These are phyloP conservation scores for Corynascus novoguineensis DNA, from an alignment of 495 filamentous ascomycete species.

Conservation along the genomic window DNA sequence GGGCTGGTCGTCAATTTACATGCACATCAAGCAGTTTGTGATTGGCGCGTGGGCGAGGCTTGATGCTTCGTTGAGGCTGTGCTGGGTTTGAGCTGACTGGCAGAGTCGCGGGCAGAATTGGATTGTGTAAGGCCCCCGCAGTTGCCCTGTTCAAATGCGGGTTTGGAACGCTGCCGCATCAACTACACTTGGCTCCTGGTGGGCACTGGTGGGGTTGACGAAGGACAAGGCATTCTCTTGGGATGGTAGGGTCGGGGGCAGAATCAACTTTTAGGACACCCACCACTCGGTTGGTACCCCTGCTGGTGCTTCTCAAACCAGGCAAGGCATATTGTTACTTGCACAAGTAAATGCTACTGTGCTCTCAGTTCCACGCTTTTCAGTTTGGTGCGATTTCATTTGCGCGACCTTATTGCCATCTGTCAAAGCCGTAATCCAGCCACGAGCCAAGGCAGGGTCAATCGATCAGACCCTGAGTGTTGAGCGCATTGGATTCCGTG, in stretches of 20 bases:
- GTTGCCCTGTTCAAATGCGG: not conserved
- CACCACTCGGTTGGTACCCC: too few relatives aligned
- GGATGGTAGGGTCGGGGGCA: not conserved
- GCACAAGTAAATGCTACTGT: not conserved
- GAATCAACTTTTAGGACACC: too few relatives aligned
- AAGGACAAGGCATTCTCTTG: conserved; percentile 18
- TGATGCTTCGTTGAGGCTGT: conserved; percentile 15
- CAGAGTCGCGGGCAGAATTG: conserved; percentile 16
- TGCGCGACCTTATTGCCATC: not conserved
- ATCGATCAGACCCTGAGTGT: too few relatives aligned
- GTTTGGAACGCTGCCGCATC: not conserved
- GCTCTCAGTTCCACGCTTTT: not conserved
- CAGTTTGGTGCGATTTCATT: conserved; percentile 6
- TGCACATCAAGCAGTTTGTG: not conserved
- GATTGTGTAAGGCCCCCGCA: conserved; percentile 2
- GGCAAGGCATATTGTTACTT: conserved; percentile 7
- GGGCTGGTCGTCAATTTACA: not conserved
- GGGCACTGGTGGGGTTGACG: not conserved
- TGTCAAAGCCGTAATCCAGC: not conserved
- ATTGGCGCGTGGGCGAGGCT: conserved; percentile 11
- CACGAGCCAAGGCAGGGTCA: too few relatives aligned
- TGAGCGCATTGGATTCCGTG: too few relatives aligned
- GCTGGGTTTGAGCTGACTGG: conserved; percentile 7
- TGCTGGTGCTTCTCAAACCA: not conserved
- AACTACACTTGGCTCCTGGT: too few relatives aligned